Evolutionary conservation across 1,284 basidiomycete genomes (phyloP).

Genomic region (Tilletia setariae): DNA sequence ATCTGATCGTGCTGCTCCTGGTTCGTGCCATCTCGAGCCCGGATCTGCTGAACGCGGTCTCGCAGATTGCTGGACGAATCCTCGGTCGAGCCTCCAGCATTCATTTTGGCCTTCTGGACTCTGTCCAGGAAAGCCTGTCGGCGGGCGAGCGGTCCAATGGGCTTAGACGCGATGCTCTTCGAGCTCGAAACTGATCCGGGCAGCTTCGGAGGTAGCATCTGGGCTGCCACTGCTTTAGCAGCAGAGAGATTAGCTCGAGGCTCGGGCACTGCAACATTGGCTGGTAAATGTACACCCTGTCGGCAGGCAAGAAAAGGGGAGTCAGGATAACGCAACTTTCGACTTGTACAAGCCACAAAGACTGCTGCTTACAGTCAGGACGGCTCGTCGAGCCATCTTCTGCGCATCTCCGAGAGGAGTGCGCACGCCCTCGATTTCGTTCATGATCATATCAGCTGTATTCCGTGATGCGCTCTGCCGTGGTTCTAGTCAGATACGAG

Average conservation of each 20-base stretch:
- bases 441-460: constrained; percentile 3
- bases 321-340: not conserved
- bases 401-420: constrained; percentile 8
- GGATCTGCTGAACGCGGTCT: not conserved
- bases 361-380: not conserved
- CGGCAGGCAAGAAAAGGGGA: not conserved
- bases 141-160: constrained; percentile 1
- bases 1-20: constrained; percentile 9
- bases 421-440: constrained; percentile 10
- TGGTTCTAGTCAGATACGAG: not conserved
- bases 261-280: constrained; percentile 2
- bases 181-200: not conserved
- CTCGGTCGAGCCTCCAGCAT: not conserved
- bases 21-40: not conserved
- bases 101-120: too few relatives aligned
- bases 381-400: not conserved
- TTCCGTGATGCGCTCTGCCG: not conserved
- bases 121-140: constrained; percentile 2
- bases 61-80: not conserved
- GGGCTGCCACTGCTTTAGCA: not conserved
- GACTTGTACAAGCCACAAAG: not conserved
- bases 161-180: not conserved
- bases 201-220: not conserved
- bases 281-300: not conserved
- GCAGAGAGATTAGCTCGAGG: constrained; percentile 1